Percentiles rank a stretch among this genome's conserved stretches.
Conservation (phyloP, 352 stramenopile genomes). For the Phytopythium boreale region DNA sequence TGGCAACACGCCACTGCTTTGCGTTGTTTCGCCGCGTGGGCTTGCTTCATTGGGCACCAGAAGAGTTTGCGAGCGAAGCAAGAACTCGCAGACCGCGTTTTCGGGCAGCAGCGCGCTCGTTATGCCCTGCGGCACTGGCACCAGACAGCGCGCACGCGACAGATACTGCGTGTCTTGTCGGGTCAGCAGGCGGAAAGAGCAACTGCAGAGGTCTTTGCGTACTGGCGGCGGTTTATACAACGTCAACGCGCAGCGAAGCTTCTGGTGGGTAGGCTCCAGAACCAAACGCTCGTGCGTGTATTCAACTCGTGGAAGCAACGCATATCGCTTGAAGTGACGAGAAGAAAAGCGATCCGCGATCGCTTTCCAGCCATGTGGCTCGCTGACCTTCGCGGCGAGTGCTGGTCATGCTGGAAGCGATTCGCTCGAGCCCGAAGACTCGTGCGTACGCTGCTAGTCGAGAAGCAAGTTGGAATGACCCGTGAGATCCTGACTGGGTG, state of each 20-base stretch:
- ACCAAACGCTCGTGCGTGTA: conserved; percentile 14
- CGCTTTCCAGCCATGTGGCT: conserved; percentile 30
- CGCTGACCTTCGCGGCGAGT: conserved; percentile 10
- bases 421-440: conserved; percentile 9
- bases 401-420: conserved; percentile 18
- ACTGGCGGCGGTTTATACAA: background rate
- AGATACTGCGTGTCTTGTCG: background rate
- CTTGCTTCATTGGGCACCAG: conserved; percentile 5
- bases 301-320: conserved; percentile 41
- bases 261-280: conserved; percentile 2
- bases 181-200: background rate
- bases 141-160: background rate
- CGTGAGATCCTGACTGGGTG: conserved; percentile 12
- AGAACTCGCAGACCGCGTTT: background rate
- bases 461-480: conserved; percentile 3
- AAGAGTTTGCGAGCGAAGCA: background rate
- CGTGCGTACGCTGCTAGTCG: conserved; percentile 4
- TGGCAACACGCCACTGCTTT: conserved; percentile 17
- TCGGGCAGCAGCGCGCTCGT: background rate
- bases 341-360: conserved; percentile 21
- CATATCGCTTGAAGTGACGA: conserved; percentile 10
- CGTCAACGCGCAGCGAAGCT: background rate
- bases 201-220: background rate
- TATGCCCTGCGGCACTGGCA: background rate
- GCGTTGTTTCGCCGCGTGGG: conserved; percentile 19